Evolutionary conservation across 805 yeast genomes (phyloP).

Genomic region (Kodamaea kaohsiungensis): DNA sequence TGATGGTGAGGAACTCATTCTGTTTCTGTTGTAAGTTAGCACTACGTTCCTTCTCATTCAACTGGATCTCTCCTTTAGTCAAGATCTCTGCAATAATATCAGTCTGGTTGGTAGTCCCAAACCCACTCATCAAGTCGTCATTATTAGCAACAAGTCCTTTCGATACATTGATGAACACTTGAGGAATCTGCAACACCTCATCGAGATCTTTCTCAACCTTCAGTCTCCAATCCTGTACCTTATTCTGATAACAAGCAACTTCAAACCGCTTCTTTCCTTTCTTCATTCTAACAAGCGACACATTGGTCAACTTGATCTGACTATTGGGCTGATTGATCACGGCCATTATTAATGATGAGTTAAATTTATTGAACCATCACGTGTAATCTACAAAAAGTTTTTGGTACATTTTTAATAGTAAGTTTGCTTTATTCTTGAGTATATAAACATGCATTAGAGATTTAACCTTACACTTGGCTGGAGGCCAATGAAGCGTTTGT

Average conservation of each 20-base stretch:
- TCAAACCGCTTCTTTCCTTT: slow-evolving; percentile 92
- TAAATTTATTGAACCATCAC: not conserved
- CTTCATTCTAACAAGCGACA: slow-evolving; percentile 86
- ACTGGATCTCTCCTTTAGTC: slow-evolving; percentile 89
- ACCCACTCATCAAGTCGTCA: slow-evolving; percentile 73
- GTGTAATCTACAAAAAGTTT: not conserved
- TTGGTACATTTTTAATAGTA: not conserved
- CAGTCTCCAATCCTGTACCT: slow-evolving; percentile 91
- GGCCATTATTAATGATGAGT: slow-evolving; percentile 26
- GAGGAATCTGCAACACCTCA: slow-evolving; percentile 96
- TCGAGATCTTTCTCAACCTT: slow-evolving; percentile 90
- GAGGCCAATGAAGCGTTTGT: not conserved
- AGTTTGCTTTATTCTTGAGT: not conserved
- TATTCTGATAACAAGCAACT: slow-evolving; percentile 94
- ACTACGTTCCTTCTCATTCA: slow-evolving; percentile 89
- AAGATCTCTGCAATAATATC: slow-evolving; percentile 78
- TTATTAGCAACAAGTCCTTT: slow-evolving; percentile 92
- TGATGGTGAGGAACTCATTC: slow-evolving; percentile 78
- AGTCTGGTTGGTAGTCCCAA: slow-evolving; percentile 76
- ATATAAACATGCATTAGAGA: slow-evolving; percentile 4
- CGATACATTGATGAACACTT: slow-evolving; percentile 87
- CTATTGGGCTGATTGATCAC: slow-evolving; percentile 83
- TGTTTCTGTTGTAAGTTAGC: slow-evolving; percentile 70
- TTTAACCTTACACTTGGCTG: too few species aligned
- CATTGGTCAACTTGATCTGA: slow-evolving; percentile 90